These are phyloP conservation scores for Heliamphora exappendiculata DNA, from an alignment of 148 eudicot genomes.

Conservation along the genomic window DNA sequence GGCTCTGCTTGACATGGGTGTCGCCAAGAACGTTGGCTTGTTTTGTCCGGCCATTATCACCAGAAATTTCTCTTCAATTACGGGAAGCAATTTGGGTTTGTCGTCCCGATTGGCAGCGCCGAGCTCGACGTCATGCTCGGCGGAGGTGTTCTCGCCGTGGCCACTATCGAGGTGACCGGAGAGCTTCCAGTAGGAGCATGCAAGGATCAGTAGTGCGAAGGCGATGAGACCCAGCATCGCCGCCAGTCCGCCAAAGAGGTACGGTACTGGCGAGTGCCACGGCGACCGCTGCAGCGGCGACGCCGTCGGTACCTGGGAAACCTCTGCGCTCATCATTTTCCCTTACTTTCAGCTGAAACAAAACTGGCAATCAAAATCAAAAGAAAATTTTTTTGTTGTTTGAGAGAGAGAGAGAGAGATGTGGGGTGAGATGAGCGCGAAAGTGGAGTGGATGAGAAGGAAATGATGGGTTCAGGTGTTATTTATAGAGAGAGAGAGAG, in stretches of 20 bases:
- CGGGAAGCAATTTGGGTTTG: slow-evolving; percentile 13
- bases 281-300: slow-evolving; percentile 34
- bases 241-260: slow-evolving; percentile 71
- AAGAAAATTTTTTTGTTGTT: background rate
- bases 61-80: slow-evolving; percentile 30
- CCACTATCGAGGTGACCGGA: slow-evolving; percentile 27
- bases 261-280: slow-evolving; percentile 85
- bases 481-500: slow-evolving; percentile 19
- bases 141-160: slow-evolving; percentile 15
- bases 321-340: slow-evolving; percentile 20
- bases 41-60: slow-evolving; percentile 73
- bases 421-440: background rate
- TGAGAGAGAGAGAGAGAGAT: background rate
- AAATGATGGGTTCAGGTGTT: background rate
- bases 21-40: slow-evolving; percentile 59
- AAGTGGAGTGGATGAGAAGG: slow-evolving; percentile 7
- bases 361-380: background rate
- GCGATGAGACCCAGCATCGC: slow-evolving; percentile 79
- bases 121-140: slow-evolving; percentile 37
- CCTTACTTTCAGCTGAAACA: background rate
- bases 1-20: slow-evolving; percentile 32
- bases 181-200: slow-evolving; percentile 66
- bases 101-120: slow-evolving; percentile 23
- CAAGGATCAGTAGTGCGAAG: slow-evolving; percentile 64
- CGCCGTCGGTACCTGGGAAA: slow-evolving; percentile 13